Percentiles rank a stretch among this genome's conserved stretches.
Evolutionary conservation across 2,329 filamentous ascomycete genomes (phyloP).

Genomic region (Colletotrichum incanum): DNA sequence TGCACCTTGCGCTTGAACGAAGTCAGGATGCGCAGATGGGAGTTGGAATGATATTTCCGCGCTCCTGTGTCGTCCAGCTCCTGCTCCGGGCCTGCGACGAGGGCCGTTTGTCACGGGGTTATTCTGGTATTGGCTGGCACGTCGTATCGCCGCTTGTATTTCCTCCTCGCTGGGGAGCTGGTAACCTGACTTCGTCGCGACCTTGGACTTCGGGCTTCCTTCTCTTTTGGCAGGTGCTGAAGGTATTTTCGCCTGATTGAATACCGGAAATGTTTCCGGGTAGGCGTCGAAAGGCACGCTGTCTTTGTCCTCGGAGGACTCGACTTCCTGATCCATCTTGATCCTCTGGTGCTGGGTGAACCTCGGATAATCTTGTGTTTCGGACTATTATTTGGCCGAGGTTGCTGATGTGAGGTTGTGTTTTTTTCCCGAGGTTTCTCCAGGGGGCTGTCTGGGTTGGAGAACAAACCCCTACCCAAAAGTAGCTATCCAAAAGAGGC

Average conservation of each 20-base stretch:
- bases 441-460: background rate
- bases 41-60: constrained; percentile 38
- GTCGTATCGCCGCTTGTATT: constrained; percentile 35
- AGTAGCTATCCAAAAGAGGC: constrained; percentile 33
- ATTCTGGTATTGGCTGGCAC: constrained; percentile 27
- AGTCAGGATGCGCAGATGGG: constrained; percentile 8
- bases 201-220: background rate
- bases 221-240: background rate
- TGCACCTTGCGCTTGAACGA: background rate
- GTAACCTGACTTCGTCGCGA: constrained; percentile 21
- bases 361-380: constrained; percentile 21
- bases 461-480: background rate
- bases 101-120: constrained; percentile 39
- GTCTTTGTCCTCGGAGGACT: constrained; percentile 36
- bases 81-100: constrained; percentile 32
- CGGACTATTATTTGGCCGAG: constrained; percentile 23
- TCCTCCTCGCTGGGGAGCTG: constrained; percentile 25
- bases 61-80: constrained; percentile 32
- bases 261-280: constrained; percentile 37
- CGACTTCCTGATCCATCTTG: constrained; percentile 28
- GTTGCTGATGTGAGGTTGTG: background rate
- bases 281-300: constrained; percentile 18
- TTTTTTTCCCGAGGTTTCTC: constrained; percentile 23
- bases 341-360: constrained; percentile 29
- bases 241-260: constrained; percentile 14